Evolutionary conservation across 495 filamentous ascomycete species (phyloP).

Genomic region (Penicillium daleae): DNA sequence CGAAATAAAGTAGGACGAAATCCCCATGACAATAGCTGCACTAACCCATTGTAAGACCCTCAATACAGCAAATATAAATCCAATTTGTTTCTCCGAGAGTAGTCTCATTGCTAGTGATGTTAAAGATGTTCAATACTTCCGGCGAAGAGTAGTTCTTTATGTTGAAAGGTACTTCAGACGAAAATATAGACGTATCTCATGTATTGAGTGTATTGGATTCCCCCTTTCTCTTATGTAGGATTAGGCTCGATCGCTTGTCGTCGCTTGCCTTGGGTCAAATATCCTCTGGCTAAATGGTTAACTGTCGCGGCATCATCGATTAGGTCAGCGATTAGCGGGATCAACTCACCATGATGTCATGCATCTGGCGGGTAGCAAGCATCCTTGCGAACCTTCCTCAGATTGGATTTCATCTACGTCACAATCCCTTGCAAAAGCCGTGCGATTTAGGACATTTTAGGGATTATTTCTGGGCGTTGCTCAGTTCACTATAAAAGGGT

Average conservation of each 20-base stretch:
- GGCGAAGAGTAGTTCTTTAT: neutral
- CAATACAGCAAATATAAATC: neutral
- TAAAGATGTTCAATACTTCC: neutral
- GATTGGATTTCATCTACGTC: too few species aligned
- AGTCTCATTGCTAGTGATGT: neutral
- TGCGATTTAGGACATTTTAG: too few species aligned
- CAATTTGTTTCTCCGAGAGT: neutral
- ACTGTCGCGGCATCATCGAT: neutral
- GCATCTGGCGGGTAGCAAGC: too few species aligned
- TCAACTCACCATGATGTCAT: too few species aligned
- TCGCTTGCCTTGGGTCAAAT: neutral
- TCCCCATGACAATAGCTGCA: neutral
- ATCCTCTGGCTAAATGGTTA: too few species aligned
- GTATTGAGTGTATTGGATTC: too few species aligned
- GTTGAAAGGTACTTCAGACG: neutral
- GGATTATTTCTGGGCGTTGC: too few species aligned
- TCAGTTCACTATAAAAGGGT: too few species aligned
- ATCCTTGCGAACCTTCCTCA: too few species aligned
- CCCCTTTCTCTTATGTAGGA: too few species aligned
- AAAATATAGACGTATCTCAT: neutral
- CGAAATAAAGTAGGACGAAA: neutral
- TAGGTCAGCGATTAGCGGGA: neutral
- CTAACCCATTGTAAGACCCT: neutral
- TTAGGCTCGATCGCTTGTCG: neutral
- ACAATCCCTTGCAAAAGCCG: too few species aligned